A percentile compares a stretch with the other conserved stretches of the same genome.
Evolutionary conservation across 2,329 filamentous ascomycete species (phyloP).

Genomic region (Colletotrichum acutatum): DNA sequence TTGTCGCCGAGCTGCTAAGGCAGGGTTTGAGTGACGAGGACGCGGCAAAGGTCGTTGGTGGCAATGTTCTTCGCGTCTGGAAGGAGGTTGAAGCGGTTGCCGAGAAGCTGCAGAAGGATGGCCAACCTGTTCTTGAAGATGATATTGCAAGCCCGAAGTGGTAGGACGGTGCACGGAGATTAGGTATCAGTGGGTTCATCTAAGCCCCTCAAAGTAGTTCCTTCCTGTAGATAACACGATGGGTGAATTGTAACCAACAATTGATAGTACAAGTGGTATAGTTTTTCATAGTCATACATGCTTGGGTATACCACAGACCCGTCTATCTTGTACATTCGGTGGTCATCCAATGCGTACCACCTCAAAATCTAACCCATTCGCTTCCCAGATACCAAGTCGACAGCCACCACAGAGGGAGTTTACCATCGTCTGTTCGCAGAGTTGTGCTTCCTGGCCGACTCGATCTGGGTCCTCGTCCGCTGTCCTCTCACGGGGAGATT

Average conservation of each 20-base stretch:
- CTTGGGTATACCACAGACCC: conserved; percentile 5
- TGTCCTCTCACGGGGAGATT: conserved; percentile 91
- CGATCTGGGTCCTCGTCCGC: conserved; percentile 80
- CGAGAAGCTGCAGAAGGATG: conserved; percentile 68
- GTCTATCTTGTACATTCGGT: conserved; percentile 41
- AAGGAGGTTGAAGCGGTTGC: conserved; percentile 80
- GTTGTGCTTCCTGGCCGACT: conserved; percentile 72
- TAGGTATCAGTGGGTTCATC: neutral
- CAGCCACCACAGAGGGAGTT: conserved; percentile 10
- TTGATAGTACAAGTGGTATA: conserved; percentile 28
- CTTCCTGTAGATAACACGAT: neutral
- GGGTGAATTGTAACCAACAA: neutral
- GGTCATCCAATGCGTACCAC: neutral
- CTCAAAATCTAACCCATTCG: conserved; percentile 4
- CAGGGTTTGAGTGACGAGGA: conserved; percentile 81
- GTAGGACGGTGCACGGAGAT: neutral
- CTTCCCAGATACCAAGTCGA: neutral
- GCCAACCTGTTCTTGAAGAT: conserved; percentile 65
- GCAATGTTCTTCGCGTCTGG: conserved; percentile 89
- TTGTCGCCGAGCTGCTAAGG: conserved; percentile 79
- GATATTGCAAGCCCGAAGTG: conserved; percentile 47
- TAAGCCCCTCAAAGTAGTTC: neutral
- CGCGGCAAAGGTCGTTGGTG: conserved; percentile 79
- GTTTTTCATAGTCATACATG: conserved; percentile 34
- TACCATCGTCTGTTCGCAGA: conserved; percentile 60